Conservation (phyloP, 2,329 filamentous ascomycete species). For the Pseudogymnoascus sp. region DNA sequence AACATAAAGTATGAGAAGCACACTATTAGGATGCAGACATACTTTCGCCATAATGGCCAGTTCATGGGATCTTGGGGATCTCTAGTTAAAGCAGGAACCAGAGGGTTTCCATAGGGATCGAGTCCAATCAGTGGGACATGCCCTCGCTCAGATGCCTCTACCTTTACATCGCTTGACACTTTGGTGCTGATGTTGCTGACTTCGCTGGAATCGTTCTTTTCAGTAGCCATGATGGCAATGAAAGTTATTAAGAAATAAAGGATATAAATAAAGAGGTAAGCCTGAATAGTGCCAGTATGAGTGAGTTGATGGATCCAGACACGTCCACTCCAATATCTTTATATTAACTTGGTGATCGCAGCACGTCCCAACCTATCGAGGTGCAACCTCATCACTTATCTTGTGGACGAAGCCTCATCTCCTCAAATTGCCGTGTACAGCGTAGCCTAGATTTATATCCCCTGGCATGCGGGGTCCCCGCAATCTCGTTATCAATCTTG, state of each 20-base stretch:
- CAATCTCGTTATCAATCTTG: background rate
- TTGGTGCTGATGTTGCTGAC: background rate
- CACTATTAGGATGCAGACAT: constrained; percentile 41
- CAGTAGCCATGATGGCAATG: background rate
- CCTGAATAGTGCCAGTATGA: background rate
- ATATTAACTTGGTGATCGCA: background rate
- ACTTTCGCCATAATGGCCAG: constrained; percentile 40
- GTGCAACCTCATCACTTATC: background rate
- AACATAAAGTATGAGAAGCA: constrained; percentile 44
- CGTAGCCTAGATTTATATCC: background rate
- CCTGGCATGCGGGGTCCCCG: background rate
- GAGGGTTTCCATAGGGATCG: constrained; percentile 24
- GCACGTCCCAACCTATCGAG: background rate
- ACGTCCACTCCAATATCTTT: background rate
- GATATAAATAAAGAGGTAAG: background rate
- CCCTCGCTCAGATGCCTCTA: background rate
- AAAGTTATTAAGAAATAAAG: background rate
- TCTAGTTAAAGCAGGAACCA: constrained; percentile 35
- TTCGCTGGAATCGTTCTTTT: background rate
- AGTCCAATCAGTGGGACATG: background rate
- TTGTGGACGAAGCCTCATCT: background rate
- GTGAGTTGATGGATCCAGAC: background rate
- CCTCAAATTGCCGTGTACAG: background rate
- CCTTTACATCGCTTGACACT: background rate
- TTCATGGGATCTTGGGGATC: constrained; percentile 48